Percentiles rank a stretch among this genome's conserved stretches.
Conservation (phyloP, 2,329 filamentous ascomycete genomes). For the Colletotrichum lentis region DNA sequence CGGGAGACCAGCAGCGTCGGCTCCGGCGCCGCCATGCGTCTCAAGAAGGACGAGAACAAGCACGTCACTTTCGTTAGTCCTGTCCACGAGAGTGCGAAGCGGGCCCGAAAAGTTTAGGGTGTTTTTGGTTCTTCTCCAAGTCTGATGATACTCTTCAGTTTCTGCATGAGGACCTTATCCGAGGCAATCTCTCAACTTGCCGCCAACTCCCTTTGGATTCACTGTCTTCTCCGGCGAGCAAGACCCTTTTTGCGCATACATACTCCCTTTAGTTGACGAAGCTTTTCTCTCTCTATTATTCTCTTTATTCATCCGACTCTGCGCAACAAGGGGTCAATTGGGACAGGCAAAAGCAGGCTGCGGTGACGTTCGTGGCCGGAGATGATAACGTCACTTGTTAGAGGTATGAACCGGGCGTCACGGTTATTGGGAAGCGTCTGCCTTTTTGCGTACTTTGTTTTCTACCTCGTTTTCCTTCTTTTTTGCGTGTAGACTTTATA, state of each 20-base stretch:
- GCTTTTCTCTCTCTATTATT: constrained; percentile 9
- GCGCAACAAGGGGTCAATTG: constrained; percentile 31
- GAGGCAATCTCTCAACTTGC: constrained; percentile 19
- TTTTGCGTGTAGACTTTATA: constrained; percentile 36
- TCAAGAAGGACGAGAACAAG: constrained; percentile 64
- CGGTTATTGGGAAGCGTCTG: constrained; percentile 37
- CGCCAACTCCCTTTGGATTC: constrained; percentile 36
- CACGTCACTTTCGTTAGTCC: constrained; percentile 65
- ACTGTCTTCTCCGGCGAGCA: constrained; percentile 38
- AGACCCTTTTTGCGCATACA: constrained; percentile 35
- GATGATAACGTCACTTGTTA: constrained; percentile 36
- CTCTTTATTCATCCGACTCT: constrained; percentile 26
- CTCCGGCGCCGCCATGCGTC: constrained; percentile 53
- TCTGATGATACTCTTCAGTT: constrained; percentile 5
- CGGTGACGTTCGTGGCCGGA: constrained; percentile 30
- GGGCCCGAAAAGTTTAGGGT: constrained; percentile 39
- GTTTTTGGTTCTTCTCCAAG: neutral
- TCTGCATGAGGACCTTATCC: constrained; percentile 16
- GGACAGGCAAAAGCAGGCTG: constrained; percentile 32
- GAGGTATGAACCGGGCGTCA: constrained; percentile 38
- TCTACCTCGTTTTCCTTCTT: neutral
- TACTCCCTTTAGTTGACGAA: constrained; percentile 38
- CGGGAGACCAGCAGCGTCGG: constrained; percentile 49
- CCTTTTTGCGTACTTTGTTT: constrained; percentile 26
- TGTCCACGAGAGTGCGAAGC: constrained; percentile 53